Evolutionary conservation across 2,329 filamentous ascomycete genomes (phyloP).

Genomic region (Aurifilum marmelostoma): DNA sequence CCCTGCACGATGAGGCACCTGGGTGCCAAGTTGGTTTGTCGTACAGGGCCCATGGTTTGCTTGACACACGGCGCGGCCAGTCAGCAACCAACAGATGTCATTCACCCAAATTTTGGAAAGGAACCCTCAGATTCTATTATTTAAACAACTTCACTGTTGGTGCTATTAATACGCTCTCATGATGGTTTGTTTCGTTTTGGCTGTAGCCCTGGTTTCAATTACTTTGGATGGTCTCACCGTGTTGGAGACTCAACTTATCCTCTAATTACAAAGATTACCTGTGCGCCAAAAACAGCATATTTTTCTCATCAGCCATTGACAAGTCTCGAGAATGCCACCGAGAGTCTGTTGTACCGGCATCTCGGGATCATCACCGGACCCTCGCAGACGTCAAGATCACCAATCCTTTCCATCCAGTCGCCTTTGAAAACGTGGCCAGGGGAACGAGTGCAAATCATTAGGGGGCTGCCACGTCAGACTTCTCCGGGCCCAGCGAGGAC

Average conservation of each 20-base stretch:
- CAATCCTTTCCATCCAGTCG: not conserved
- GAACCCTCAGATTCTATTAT: not conserved
- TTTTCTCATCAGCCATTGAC: not conserved
- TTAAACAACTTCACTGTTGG: not conserved
- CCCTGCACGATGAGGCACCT: no score
- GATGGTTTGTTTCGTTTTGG: not conserved
- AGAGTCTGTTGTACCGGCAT: not conserved
- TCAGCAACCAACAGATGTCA: not conserved
- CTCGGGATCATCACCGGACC: not conserved
- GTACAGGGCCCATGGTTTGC: no score
- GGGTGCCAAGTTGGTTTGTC: no score
- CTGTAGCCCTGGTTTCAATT: not conserved
- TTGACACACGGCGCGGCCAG: not conserved
- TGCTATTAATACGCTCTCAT: not conserved
- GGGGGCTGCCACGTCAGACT: no score
- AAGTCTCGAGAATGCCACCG: no score
- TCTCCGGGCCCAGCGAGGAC: no score
- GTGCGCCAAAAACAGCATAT: no score
- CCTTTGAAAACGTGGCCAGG: no score
- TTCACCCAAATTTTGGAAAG: not conserved
- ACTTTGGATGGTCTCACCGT: not conserved
- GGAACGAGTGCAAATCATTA: no score
- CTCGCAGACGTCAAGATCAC: no score
- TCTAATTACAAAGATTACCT: no score
- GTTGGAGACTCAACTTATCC: not conserved